A percentile compares a stretch with the other conserved stretches of the same genome.
phyloP scores from a whole-genome alignment of 495 filamentous ascomycete species.

The Durotheca rogersii region DNA sequence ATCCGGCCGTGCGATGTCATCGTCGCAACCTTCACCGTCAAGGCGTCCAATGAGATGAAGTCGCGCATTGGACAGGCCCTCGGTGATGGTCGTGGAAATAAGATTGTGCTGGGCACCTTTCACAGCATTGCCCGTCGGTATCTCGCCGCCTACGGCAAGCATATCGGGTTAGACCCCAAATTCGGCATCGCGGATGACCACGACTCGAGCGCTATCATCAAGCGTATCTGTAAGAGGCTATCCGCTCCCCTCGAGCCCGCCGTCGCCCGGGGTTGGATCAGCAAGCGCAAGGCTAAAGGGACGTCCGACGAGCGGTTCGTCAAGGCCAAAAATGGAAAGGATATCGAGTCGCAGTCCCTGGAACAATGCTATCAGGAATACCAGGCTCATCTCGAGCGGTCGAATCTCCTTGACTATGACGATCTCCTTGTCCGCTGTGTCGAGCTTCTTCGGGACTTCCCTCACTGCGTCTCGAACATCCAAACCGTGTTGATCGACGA shows the following conservation, averaged over 20 bases:
- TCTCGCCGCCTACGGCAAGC: slow-evolving; percentile 78
- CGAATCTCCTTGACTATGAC: slow-evolving; percentile 92
- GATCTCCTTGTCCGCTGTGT: slow-evolving; percentile 85
- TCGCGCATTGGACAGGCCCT: slow-evolving; percentile 77
- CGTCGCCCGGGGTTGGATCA: slow-evolving; percentile 72
- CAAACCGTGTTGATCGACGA: slow-evolving; percentile 94
- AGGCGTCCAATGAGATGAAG: slow-evolving; percentile 95
- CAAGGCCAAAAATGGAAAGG: slow-evolving; percentile 46
- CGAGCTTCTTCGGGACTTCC: slow-evolving; percentile 73
- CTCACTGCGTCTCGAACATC: slow-evolving; percentile 86
- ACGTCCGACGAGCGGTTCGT: slow-evolving; percentile 38
- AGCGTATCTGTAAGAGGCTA: slow-evolving; percentile 78
- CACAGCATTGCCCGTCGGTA: slow-evolving; percentile 91
- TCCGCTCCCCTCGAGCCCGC: slow-evolving; percentile 68
- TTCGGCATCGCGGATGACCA: slow-evolving; percentile 92
- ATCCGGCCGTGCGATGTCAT: slow-evolving; percentile 89
- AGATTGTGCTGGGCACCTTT: slow-evolving; percentile 89
- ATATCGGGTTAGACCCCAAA: slow-evolving; percentile 76
- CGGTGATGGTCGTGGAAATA: slow-evolving; percentile 72
- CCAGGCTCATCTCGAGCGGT: slow-evolving; percentile 66
- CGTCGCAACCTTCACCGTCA: slow-evolving; percentile 97
- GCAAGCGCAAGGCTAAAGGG: slow-evolving; percentile 79
- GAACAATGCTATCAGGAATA: slow-evolving; percentile 76
- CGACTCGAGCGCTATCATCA: slow-evolving; percentile 75
- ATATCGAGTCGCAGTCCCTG: slow-evolving; percentile 70